Conservation (phyloP, 371 early-diverging fungal genomes). For the Fennellomyces sp. region DNA sequence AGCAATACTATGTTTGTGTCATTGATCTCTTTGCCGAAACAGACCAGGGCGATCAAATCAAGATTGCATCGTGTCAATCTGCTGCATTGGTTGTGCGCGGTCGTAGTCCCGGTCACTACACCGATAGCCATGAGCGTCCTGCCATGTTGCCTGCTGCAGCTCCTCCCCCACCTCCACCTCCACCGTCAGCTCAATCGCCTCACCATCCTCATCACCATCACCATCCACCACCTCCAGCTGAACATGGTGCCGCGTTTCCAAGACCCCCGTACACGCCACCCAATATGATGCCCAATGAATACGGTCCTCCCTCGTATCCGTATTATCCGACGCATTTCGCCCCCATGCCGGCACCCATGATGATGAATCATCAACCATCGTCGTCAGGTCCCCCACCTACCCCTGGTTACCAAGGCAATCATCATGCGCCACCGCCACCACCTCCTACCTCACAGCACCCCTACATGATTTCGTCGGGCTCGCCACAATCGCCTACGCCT, state of each 20-base stretch:
- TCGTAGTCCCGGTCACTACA: constrained; percentile 93
- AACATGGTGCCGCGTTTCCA: background rate
- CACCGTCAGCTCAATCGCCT: constrained; percentile 1
- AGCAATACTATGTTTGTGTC: constrained; percentile 85
- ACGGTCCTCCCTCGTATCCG: background rate
- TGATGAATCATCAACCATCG: background rate
- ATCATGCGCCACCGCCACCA: background rate
- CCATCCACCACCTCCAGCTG: background rate
- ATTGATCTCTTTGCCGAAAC: constrained; percentile 74
- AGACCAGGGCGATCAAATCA: constrained; percentile 47
- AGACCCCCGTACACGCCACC: constrained; percentile 3
- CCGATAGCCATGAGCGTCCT: constrained; percentile 44
- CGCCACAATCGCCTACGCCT: constrained; percentile 4
- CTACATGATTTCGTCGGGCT: constrained; percentile 3
- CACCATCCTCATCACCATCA: background rate
- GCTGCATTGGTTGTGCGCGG: constrained; percentile 92
- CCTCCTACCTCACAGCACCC: background rate
- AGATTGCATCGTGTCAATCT: constrained; percentile 76
- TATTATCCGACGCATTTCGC: constrained; percentile 4
- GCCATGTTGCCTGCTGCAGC: background rate
- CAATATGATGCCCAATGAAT: constrained; percentile 3
- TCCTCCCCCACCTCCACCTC: constrained; percentile 4
- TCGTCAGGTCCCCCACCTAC: background rate
- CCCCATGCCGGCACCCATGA: background rate
- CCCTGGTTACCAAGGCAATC: no score